phyloP scores from a whole-genome alignment of 2,329 filamentous ascomycete species.

The Phaeosphaeria sp. region DNA sequence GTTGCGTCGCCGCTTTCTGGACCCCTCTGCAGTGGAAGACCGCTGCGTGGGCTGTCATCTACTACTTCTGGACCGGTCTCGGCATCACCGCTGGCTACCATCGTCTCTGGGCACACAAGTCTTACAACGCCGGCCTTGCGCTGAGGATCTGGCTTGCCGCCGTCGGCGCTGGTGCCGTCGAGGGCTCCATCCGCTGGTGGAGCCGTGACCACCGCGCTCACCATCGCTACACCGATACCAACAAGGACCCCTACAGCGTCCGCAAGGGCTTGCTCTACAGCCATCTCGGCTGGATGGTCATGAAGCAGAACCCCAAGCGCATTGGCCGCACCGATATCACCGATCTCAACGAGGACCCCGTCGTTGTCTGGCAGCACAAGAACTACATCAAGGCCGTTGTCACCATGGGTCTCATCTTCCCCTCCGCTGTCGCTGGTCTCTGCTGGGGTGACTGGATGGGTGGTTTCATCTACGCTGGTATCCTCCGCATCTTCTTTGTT shows the following conservation, averaged over 20 bases:
- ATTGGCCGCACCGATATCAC: slow-evolving; percentile 60
- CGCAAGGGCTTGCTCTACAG: slow-evolving; percentile 60
- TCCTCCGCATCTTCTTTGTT: slow-evolving; percentile 60
- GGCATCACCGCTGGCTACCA: slow-evolving; percentile 68
- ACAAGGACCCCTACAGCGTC: slow-evolving; percentile 61
- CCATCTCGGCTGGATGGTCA: slow-evolving; percentile 61
- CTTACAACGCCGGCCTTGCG: slow-evolving; percentile 54
- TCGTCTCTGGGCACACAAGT: slow-evolving; percentile 72
- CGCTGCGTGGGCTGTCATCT: slow-evolving; percentile 73
- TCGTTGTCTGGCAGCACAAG: slow-evolving; percentile 59
- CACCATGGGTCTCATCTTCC: slow-evolving; percentile 57
- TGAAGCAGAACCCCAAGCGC: slow-evolving; percentile 62
- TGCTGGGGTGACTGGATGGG: slow-evolving; percentile 59
- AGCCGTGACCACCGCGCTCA: slow-evolving; percentile 58
- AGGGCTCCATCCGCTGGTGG: slow-evolving; percentile 61
- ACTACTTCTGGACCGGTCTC: slow-evolving; percentile 85
- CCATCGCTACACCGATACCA: slow-evolving; percentile 60
- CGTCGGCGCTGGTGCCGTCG: slow-evolving; percentile 57
- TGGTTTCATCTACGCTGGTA: slow-evolving; percentile 59
- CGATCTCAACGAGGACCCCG: slow-evolving; percentile 58
- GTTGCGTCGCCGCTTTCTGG: slow-evolving; percentile 79
- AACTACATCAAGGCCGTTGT: slow-evolving; percentile 57
- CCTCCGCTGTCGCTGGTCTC: slow-evolving; percentile 56
- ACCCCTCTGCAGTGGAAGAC: slow-evolving; percentile 78
- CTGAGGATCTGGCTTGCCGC: slow-evolving; percentile 57